Evolutionary conservation across 768 basidiomycete genomes (phyloP).

Genomic region (Asterophora parasitica): DNA sequence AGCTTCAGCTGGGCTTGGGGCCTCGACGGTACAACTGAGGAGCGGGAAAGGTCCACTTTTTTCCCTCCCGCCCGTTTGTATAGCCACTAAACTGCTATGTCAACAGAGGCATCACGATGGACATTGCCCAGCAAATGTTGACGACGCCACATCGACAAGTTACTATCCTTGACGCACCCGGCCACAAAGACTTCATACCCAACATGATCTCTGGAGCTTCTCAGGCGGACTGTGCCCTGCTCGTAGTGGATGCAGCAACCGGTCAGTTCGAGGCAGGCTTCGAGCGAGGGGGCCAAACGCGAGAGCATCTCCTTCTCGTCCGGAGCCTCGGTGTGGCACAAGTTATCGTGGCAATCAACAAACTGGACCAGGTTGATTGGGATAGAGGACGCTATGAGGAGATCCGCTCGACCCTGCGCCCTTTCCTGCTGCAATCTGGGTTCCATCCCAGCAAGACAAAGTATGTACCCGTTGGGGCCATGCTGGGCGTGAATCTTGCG

Average conservation of each 20-base stretch:
- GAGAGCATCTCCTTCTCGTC: slow-evolving; percentile 90
- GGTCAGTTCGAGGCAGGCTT: slow-evolving; percentile 98
- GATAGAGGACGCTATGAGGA: slow-evolving; percentile 78
- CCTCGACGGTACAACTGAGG: slow-evolving; percentile 88
- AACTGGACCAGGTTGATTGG: slow-evolving; percentile 96
- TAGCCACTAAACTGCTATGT: slow-evolving; percentile 3
- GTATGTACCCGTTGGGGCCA: slow-evolving; percentile 88
- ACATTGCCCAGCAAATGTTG: slow-evolving; percentile 82
- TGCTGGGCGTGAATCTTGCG: slow-evolving; percentile 82
- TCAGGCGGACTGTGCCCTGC: slow-evolving; percentile 91
- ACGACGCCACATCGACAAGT: slow-evolving; percentile 71
- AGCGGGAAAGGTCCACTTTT: slow-evolving; percentile 74
- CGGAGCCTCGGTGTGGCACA: slow-evolving; percentile 90
- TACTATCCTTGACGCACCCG: slow-evolving; percentile 95
- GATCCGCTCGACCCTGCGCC: slow-evolving; percentile 66
- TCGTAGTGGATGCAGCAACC: slow-evolving; percentile 85
- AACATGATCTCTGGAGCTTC: slow-evolving; percentile 99
- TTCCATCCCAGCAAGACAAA: slow-evolving; percentile 73
- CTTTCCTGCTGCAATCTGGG: slow-evolving; percentile 86
- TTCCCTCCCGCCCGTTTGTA: not conserved
- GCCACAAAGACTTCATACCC: slow-evolving; percentile 96
- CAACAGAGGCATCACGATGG: slow-evolving; percentile 93
- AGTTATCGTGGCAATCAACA: slow-evolving; percentile 91
- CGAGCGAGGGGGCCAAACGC: slow-evolving; percentile 88
- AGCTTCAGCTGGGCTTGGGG: slow-evolving; percentile 99